phyloP scores from a whole-genome alignment of 2,329 filamentous ascomycete species.

The Calonectria multiphialidica region DNA sequence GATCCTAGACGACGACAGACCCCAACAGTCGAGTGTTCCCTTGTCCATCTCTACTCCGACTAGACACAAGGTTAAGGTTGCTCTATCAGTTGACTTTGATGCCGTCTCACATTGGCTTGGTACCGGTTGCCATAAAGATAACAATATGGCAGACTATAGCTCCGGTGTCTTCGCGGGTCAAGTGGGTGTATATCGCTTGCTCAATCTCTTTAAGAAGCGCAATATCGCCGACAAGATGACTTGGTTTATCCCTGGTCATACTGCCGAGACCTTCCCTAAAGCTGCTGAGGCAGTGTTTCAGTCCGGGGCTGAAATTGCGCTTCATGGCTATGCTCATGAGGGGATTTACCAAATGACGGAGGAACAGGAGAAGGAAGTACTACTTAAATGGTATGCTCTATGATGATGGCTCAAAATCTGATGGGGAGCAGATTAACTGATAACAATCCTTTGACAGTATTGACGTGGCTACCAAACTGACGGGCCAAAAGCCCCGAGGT shows the following conservation, averaged over 20 bases:
- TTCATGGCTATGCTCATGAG: conserved; percentile 64
- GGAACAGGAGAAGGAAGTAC: conserved; percentile 59
- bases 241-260: conserved; percentile 63
- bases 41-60: too few species aligned
- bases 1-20: too few species aligned
- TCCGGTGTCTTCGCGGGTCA: conserved; percentile 20
- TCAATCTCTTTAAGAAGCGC: conserved; percentile 75
- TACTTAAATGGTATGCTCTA: conserved; percentile 56
- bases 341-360: conserved; percentile 56
- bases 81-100: conserved; percentile 59
- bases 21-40: too few species aligned
- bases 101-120: conserved; percentile 66
- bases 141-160: conserved; percentile 20
- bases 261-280: conserved; percentile 60
- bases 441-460: too few species aligned
- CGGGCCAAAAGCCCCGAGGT: conserved; percentile 55
- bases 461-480: conserved; percentile 51
- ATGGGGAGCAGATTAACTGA: too few species aligned
- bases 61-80: conserved; percentile 35
- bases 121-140: conserved; percentile 57
- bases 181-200: conserved; percentile 62
- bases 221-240: conserved; percentile 69
- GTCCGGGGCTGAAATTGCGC: conserved; percentile 59
- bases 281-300: conserved; percentile 57
- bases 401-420: too few species aligned